These are phyloP conservation scores for Mycena galopus DNA, from an alignment of 768 basidiomycete genomes.

Conservation along the genomic window DNA sequence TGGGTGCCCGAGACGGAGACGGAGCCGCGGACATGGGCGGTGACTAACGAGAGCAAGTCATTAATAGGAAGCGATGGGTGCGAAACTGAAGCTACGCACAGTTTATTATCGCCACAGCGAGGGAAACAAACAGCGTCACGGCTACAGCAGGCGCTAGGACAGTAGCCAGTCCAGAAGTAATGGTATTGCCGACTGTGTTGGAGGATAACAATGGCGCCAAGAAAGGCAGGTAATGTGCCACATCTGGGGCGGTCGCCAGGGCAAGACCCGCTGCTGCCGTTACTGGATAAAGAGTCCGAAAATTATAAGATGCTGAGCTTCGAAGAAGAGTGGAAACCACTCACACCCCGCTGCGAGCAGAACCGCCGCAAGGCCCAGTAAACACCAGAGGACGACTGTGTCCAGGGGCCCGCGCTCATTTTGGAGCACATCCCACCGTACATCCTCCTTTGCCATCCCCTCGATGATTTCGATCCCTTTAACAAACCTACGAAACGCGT, in stretches of 20 bases:
- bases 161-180: slow-evolving; percentile 75
- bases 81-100: slow-evolving; percentile 56
- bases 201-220: slow-evolving; percentile 61
- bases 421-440: slow-evolving; percentile 84
- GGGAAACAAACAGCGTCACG: slow-evolving; percentile 67
- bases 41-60: slow-evolving; percentile 51
- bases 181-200: slow-evolving; percentile 47
- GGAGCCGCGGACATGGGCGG: slow-evolving; percentile 65
- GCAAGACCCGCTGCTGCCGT: slow-evolving; percentile 78
- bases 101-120: slow-evolving; percentile 65
- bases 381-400: slow-evolving; percentile 67
- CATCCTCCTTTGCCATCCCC: slow-evolving; percentile 86
- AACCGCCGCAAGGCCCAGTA: slow-evolving; percentile 62
- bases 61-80: background rate
- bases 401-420: slow-evolving; percentile 64
- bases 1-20: slow-evolving; percentile 75
- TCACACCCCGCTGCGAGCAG: slow-evolving; percentile 72
- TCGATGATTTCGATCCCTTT: slow-evolving; percentile 79
- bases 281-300: slow-evolving; percentile 56
- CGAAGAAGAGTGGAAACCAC: slow-evolving; percentile 44
- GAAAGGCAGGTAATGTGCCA: slow-evolving; percentile 79
- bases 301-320: slow-evolving; percentile 19
- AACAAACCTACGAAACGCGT: slow-evolving; percentile 52
- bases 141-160: slow-evolving; percentile 77
- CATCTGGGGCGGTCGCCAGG: slow-evolving; percentile 77